Evolutionary conservation across 78 protist species (phyloP), one percentile per base, ranked within the genome.

Genomic region (Guillardia theta): DNA sequence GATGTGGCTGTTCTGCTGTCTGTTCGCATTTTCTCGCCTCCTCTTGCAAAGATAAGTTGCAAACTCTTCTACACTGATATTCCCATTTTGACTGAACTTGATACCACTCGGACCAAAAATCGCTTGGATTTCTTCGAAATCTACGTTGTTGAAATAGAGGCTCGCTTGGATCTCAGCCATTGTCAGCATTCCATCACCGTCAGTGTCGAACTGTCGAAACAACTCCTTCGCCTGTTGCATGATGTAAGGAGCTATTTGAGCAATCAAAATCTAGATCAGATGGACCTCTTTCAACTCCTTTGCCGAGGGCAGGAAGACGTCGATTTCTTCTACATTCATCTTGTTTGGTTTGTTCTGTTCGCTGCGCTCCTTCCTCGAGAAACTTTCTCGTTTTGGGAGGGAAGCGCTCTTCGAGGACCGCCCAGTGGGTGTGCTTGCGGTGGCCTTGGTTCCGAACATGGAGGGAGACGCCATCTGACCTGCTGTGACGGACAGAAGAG

Each of bases 1-100:
- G 45, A 70, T 43, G 45, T 70, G 83, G 41, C 83, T 70, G 83
- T 43, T 70, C 83, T 70, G 83, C 41, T 70, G 83, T 6, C 83
- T 12, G 41, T 70, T 70, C 8, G 83, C 83, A 24, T 70, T 70
- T 6, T 70, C 83, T 36, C 83, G 83, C 45, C 83, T 36, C 83
- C 83, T 36, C 6, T 24, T 4, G 83, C 83, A 70, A 36, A 70
- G 36, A 43, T 36, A 70, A 1, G 33, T 15, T 1, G 83, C 83
- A 33, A 70, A 70, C 1, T 70, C 83, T 12, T 70, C 41, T 24
- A 70, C 83, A 43, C 83, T 70, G 46, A 70, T 43, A 24, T 24
- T 70, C 5, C 83, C 83, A 18, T 6, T 18, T 1, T 36, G 45
- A 15, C 45, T 12, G 41, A 24, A 43, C 41, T 24, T 70, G 83